A percentile compares a stretch with the other conserved stretches of the same genome.
phyloP scores from a whole-genome alignment of 768 basidiomycete genomes.

The Rubroboletus satanas region DNA sequence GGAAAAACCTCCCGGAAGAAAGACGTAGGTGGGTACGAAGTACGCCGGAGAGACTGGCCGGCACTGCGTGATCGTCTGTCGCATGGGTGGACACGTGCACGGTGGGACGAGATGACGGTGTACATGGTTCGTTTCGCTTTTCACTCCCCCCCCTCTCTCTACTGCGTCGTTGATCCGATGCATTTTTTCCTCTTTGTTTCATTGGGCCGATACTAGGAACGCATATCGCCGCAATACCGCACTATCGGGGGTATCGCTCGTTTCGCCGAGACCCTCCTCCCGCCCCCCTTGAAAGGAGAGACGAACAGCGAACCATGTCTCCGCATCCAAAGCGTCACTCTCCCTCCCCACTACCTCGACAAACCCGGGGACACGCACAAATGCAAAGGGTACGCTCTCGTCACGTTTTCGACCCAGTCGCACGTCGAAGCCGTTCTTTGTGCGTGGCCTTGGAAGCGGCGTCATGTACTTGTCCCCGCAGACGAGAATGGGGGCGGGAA shows the following conservation, averaged over 20 bases:
- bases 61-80: constrained; percentile 16
- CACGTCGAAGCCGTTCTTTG: constrained; percentile 43
- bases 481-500: not conserved
- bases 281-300: not conserved
- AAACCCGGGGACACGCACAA: constrained; percentile 49
- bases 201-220: constrained; percentile 51
- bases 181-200: not conserved
- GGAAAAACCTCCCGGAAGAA: constrained; percentile 28
- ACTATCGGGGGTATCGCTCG: constrained; percentile 46
- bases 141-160: no score
- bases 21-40: constrained; percentile 57
- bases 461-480: not conserved
- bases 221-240: constrained; percentile 55
- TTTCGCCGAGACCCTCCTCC: constrained; percentile 41
- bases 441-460: constrained; percentile 61
- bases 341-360: constrained; percentile 66
- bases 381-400: constrained; percentile 74
- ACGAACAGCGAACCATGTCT: not conserved
- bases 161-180: not conserved
- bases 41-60: constrained; percentile 51
- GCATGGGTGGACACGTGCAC: constrained; percentile 33
- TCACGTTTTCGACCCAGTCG: constrained; percentile 45
- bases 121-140: constrained; percentile 52
- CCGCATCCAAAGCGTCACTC: constrained; percentile 48
- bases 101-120: constrained; percentile 62